Evolutionary conservation across 192 early-diverging fungal species (phyloP), one percentile per base, ranked within the genome.

Genomic region (Umbelopsis isabellina): DNA sequence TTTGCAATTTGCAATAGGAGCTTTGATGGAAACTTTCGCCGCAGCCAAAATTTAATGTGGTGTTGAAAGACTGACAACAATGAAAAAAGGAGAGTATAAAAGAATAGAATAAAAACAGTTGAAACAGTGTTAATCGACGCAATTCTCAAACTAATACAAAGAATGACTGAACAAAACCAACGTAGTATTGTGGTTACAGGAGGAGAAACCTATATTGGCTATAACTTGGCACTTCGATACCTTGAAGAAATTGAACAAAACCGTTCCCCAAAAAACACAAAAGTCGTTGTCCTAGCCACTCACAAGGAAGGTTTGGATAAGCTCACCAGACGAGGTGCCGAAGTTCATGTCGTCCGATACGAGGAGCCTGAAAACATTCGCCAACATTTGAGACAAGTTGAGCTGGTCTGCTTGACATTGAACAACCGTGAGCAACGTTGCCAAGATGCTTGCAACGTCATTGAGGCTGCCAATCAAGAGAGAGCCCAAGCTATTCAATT

Each of bases 321-420:
- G 55, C 55, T 61, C 33, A 4, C 27, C 10, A 27, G 33, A 30
- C 25, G 30, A 2, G 55, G 55, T 35, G 55, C 55, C 13, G 55
- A 61, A 61, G 11, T 61, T 16, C 55, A 61, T 61, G 55, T 61
- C 37, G 55, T 61, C 55, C 55, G 55, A 23, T 61, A 61, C 18
- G 55, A 61, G 55, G 55, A 61, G 18, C 55, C 27, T 35, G 55
- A 35, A 61, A 61, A 35, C 15, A 25, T 61, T 61, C 30, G 55
- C 30, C 55, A 61, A 7, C 15, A 35, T 30, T 61, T 61, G 55
- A 61, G 55, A 61, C 55, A 61, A 15, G 55, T 61, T 61, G 27
- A 25, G 2, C 33, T 61, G 55, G 55, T 61, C 7, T 23, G 27
- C 30, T 25, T 61, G 18, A 61, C 55, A 15, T 16, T 61, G 15